These are phyloP conservation scores for Ettlia oleoabundans DNA, from an alignment of 139 green algal genomes.

Conservation along the genomic window DNA sequence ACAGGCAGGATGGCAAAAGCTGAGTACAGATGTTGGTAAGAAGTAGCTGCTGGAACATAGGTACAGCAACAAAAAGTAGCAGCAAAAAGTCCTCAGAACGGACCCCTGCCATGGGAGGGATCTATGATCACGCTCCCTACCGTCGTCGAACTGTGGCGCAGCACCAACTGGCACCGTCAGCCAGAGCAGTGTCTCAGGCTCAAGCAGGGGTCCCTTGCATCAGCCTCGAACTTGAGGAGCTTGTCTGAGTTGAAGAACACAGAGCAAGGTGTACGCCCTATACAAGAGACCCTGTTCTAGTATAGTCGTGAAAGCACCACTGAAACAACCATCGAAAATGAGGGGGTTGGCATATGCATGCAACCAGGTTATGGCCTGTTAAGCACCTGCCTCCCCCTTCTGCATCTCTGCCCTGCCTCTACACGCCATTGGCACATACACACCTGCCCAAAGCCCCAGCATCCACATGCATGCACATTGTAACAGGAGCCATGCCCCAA, in stretches of 20 bases:
- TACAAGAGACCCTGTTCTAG: constrained; percentile 29
- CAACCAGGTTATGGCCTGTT: background rate
- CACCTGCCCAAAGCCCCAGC: too few species aligned
- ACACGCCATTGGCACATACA: too few species aligned
- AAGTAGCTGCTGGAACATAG: too few species aligned
- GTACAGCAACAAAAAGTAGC: too few species aligned
- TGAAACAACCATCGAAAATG: too few species aligned
- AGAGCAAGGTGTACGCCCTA: constrained; percentile 27
- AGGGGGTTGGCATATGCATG: background rate
- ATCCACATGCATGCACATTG: too few species aligned
- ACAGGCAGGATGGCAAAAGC: too few species aligned
- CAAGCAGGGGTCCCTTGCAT: background rate
- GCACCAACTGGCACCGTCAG: too few species aligned
- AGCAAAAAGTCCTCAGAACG: background rate
- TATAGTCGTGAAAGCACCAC: constrained; percentile 8
- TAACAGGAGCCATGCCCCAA: too few species aligned
- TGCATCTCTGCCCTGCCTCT: too few species aligned
- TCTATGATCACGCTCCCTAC: background rate
- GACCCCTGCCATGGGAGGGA: background rate
- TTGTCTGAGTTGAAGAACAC: constrained; percentile 18
- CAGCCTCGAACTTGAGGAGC: constrained; percentile 4
- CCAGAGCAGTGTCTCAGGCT: too few species aligned
- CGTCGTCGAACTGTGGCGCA: background rate
- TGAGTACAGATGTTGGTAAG: too few species aligned
- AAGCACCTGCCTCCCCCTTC: background rate